Conservation (phyloP, 1,284 basidiomycete species). For the Vanrija sp. region DNA sequence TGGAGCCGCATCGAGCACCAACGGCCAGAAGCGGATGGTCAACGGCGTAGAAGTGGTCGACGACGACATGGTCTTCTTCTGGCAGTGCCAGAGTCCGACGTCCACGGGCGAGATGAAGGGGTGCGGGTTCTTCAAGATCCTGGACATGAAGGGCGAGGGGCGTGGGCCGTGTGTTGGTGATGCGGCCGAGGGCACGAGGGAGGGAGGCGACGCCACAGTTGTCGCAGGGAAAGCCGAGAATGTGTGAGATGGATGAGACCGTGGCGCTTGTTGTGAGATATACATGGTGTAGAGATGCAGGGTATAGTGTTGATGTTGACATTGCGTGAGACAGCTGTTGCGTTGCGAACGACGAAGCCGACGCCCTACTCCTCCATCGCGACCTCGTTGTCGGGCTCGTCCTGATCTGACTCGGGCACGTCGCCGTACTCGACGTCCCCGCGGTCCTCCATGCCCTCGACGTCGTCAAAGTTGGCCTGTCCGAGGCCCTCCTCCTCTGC, state of each 20-base stretch:
- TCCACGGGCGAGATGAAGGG: slow-evolving; percentile 75
- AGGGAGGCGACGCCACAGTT: too few species aligned
- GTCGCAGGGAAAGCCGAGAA: neutral
- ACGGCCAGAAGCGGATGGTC: neutral
- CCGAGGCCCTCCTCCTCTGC: slow-evolving; percentile 23
- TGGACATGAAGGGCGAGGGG: slow-evolving; percentile 72
- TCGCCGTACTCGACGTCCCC: slow-evolving; percentile 41
- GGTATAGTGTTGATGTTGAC: neutral
- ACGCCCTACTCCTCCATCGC: slow-evolving; percentile 13
- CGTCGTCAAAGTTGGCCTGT: slow-evolving; percentile 26
- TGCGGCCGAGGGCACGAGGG: neutral
- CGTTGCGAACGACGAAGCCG: too few species aligned
- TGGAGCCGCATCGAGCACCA: neutral
- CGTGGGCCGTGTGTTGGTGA: slow-evolving; percentile 51
- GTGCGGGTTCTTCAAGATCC: slow-evolving; percentile 72
- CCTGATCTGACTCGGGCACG: slow-evolving; percentile 28
- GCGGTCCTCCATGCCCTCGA: slow-evolving; percentile 27
- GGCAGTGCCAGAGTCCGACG: slow-evolving; percentile 76
- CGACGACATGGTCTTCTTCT: slow-evolving; percentile 65
- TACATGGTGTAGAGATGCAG: neutral
- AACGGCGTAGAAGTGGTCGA: slow-evolving; percentile 17
- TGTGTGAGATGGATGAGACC: neutral
- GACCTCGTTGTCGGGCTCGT: slow-evolving; percentile 39
- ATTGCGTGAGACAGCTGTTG: too few species aligned
- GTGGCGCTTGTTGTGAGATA: neutral